Base-by-base conservation (phyloP, 2,329 filamentous ascomycete genomes). In the Talaromyces albobiverticillius region DNA sequence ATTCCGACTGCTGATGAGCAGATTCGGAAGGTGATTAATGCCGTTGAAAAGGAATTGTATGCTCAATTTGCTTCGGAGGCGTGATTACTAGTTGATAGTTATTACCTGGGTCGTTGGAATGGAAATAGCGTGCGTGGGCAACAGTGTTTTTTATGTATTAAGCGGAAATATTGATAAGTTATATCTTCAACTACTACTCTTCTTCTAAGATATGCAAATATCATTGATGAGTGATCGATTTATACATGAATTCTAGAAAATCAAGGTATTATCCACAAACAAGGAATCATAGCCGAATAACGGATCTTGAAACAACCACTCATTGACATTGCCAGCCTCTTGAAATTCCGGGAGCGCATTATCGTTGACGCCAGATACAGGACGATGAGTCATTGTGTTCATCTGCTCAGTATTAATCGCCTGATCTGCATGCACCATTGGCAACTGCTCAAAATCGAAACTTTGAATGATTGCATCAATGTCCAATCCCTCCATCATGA, bases 381-480 rank as follows among this genome's bases (percentile, higher is more conserved):
- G 5, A 36, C 5, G 5, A 36, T 8, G 2, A 7, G 40, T 8
- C 20, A 22, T 7, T 18, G 20, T 16, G 10, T 23, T n/a, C 18
- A 23, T 1, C 18, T 29, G 42, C 20, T 49, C 22, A 16, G 20
- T 10, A 25, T 22, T 13, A 10, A 20, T 14, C 11, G 3, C 13
- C 8, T 29, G 16, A 8, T 13, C 42, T 2, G 14, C 14, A 38
- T 45, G 16, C 18, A 22, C 29, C 18, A 10, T 36, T 22, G 3
- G n/a, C n/a, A n/a, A n/a, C n/a, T 50, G 40, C 18, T 64, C 62
- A 43, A 63, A 57, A 29, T 61, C 59, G 42, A 65, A 65, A 4
- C 63, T 61, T 42, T 65, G 59, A 4, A 62, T 61, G 40, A 65
- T 65, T 7, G 63, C 62, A 36, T 65, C 63, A 26, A 65, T 59